Evolutionary conservation across 345 rosid species (phyloP).

Genomic region (Eucalyptus urophylla): DNA sequence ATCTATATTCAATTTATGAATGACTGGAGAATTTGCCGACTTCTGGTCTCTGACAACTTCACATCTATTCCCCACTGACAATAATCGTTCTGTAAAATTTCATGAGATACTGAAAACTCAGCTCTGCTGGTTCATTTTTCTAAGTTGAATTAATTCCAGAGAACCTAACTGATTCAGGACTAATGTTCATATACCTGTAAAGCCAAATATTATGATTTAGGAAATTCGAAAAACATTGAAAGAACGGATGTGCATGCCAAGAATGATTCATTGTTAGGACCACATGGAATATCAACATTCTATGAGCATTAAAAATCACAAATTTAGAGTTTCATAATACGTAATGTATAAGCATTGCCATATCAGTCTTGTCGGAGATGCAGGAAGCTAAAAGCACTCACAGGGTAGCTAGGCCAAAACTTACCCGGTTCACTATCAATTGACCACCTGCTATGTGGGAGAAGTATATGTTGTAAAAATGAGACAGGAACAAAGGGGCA

Average conservation of each 20-base stretch:
- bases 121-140: not conserved
- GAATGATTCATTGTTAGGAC: not conserved
- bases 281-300: not conserved
- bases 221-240: not conserved
- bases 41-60: not conserved
- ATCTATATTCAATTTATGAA: not conserved
- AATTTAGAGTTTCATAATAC: not conserved
- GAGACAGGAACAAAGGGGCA: conserved; percentile 71
- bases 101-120: not conserved
- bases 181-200: not conserved
- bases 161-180: not conserved
- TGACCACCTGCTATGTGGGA: conserved; percentile 87
- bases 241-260: not conserved
- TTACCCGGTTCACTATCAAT: conserved; percentile 62
- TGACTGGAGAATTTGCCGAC: not conserved
- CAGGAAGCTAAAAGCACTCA: not conserved
- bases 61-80: not conserved
- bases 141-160: not conserved
- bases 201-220: not conserved
- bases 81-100: not conserved
- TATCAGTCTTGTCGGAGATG: not conserved
- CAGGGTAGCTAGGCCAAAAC: not conserved
- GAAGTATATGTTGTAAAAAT: conserved; percentile 86
- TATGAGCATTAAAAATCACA: not conserved
- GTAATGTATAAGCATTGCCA: not conserved